Evolutionary conservation across 768 basidiomycete genomes (phyloP).

Genomic region (Dentipellis fragilis): DNA sequence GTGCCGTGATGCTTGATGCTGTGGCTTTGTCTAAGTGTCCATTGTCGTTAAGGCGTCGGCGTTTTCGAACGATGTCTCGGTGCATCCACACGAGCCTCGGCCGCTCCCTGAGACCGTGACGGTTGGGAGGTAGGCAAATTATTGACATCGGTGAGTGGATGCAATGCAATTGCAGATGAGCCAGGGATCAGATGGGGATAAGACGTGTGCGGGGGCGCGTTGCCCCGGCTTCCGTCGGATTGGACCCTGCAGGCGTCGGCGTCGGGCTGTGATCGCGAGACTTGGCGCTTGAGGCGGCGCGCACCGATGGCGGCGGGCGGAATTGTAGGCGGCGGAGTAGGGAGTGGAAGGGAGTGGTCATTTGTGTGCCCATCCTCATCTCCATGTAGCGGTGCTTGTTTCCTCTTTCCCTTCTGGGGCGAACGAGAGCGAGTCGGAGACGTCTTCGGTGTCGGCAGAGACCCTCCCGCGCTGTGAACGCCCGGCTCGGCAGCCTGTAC

Average conservation of each 20-base stretch:
- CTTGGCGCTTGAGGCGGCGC: not conserved
- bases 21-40: too few relatives aligned
- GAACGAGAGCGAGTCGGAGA: not conserved
- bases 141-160: not conserved
- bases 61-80: too few relatives aligned
- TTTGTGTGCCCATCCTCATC: not conserved
- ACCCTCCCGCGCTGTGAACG: not conserved
- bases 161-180: too few relatives aligned
- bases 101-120: not conserved
- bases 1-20: too few relatives aligned
- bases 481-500: not conserved
- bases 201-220: too few relatives aligned
- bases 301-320: not conserved
- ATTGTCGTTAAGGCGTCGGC: too few relatives aligned
- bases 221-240: not conserved
- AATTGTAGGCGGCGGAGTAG: not conserved
- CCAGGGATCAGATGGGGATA: too few relatives aligned
- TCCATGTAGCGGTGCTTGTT: not conserved
- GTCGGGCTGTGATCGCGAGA: not conserved
- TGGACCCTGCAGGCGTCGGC: not conserved
- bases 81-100: not conserved
- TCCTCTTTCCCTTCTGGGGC: not conserved
- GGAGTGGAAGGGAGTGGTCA: not conserved
- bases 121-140: not conserved
- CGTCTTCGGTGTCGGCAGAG: not conserved